phyloP scores from a whole-genome alignment of 805 yeast species.

The Millerozyma miso region DNA sequence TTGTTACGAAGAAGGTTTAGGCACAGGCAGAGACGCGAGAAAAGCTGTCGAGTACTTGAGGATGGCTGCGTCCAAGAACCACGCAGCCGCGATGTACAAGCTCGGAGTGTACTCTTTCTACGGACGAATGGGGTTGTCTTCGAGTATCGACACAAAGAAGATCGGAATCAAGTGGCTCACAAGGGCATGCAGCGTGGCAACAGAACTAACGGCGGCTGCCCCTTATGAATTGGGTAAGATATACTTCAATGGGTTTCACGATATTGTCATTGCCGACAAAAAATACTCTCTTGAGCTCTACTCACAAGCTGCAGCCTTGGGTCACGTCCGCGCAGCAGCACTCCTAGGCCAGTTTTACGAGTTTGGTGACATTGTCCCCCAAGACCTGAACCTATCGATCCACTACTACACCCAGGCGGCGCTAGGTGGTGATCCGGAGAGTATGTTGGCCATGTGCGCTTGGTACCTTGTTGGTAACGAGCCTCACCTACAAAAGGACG shows the following conservation, averaged over 20 bases:
- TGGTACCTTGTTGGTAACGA: conserved; percentile 94
- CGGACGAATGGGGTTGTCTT: conserved; percentile 75
- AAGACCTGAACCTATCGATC: conserved; percentile 77
- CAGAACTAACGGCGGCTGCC: conserved; percentile 83
- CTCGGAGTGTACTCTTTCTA: conserved; percentile 84
- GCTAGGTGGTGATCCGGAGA: conserved; percentile 75
- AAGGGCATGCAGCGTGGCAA: conserved; percentile 81
- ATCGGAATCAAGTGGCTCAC: conserved; percentile 91
- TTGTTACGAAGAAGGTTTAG: conserved; percentile 92
- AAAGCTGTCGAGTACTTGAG: conserved; percentile 79
- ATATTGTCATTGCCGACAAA: conserved; percentile 78
- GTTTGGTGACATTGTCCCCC: conserved; percentile 68
- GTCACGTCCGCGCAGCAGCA: conserved; percentile 77
- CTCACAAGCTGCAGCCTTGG: conserved; percentile 83
- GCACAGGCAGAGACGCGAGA: conserved; percentile 83
- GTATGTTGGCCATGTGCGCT: conserved; percentile 93
- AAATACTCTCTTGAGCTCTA: conserved; percentile 83
- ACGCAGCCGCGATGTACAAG: conserved; percentile 95
- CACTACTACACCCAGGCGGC: conserved; percentile 95
- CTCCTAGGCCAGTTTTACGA: conserved; percentile 82
- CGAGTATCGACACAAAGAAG: conserved; percentile 65
- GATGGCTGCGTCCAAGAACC: conserved; percentile 86
- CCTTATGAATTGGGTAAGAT: conserved; percentile 89
- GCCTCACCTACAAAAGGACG: conserved; percentile 74
- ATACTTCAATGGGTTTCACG: conserved; percentile 78